A percentile compares a stretch with the other conserved stretches of the same genome.
These are phyloP conservation scores for Boletus sp. DNA, from an alignment of 1,284 basidiomycete species.

Conservation along the genomic window DNA sequence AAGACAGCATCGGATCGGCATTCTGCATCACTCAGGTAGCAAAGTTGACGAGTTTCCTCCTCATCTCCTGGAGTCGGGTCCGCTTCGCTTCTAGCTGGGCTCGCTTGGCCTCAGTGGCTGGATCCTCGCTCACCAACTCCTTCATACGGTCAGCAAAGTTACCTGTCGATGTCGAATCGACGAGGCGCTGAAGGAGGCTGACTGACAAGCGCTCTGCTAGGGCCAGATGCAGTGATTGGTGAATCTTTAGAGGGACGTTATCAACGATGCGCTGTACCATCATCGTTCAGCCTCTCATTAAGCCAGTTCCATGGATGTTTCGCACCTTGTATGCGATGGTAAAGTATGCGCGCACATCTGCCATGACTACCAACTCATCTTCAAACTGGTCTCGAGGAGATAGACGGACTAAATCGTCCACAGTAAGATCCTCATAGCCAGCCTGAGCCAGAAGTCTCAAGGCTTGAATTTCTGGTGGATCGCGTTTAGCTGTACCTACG, in stretches of 20 bases:
- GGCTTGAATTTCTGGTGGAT: conserved; percentile 12
- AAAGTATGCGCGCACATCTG: conserved; percentile 50
- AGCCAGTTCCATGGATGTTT: background rate
- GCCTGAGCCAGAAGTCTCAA: conserved; percentile 19
- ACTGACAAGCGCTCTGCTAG: conserved; percentile 38
- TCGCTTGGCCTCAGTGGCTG: conserved; percentile 32
- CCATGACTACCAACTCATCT: conserved; percentile 47
- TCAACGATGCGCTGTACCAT: conserved; percentile 50
- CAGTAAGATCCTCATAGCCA: conserved; percentile 21
- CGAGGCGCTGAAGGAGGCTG: conserved; percentile 39
- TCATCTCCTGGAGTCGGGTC: conserved; percentile 36
- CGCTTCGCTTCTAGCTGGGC: conserved; percentile 28
- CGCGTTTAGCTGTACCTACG: too few species aligned
- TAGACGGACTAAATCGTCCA: conserved; percentile 21
- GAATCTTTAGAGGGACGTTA: conserved; percentile 47
- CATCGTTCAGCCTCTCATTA: background rate
- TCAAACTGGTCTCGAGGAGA: conserved; percentile 24
- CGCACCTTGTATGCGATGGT: conserved; percentile 45
- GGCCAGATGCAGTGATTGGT: conserved; percentile 44
- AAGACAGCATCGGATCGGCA: background rate
- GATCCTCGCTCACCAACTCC: conserved; percentile 44
- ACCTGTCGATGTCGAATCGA: conserved; percentile 10
- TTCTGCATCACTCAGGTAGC: conserved; percentile 10
- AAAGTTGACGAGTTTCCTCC: conserved; percentile 28
- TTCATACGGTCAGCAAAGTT: conserved; percentile 29